Evolutionary conservation across 177 flowering plant species (phyloP), one percentile per base, ranked within the genome.

Genomic region (Vitis hybrid): DNA sequence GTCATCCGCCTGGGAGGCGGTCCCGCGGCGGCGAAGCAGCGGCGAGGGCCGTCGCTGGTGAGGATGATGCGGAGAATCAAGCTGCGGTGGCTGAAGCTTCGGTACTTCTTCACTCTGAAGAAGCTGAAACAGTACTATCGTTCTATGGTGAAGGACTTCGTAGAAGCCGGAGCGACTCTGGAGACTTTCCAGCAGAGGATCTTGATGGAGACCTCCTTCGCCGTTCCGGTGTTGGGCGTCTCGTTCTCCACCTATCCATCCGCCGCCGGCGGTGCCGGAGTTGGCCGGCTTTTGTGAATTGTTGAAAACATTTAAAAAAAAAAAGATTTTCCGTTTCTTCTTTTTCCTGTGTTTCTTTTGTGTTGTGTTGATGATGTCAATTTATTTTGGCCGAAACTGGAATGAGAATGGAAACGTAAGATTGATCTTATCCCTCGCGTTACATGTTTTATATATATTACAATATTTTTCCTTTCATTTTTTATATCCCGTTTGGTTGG

Each of bases 1-100:
- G 49, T 78, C n/a, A 57, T 81, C 15, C 83, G 85, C 0, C 87
- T 89, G 1, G 96, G 93, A 1, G 72, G 73, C 6, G 26, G 26
- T 11, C 15, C 4, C 1, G 19, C 48, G 1, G 73, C 67, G 26
- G 69, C 71, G 68, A 80, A 67, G 62, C 78, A 70, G n/a, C 56
- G 70, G 15, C 57, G 73, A 10, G 80, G 82, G 23, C 50, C 73
- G 0, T 73, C 69, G 11, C 1, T 84, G 11, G 70, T 64, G 61
- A 77, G 77, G 56, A 6, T 80, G 10, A 58, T 84, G 52, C 74
- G 80, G 52, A 78, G 70, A 50, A 65, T 81, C 8, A 78, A 76
- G 66, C 54, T 90, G 8, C 72, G 67, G 56, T 86, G 84, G 80
- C 19, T 70, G 21, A 82, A 72, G 63, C 12, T 79, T 57, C 71